phyloP scores from a whole-genome alignment of 257 asterid species.

The Solanum etuberosum region DNA sequence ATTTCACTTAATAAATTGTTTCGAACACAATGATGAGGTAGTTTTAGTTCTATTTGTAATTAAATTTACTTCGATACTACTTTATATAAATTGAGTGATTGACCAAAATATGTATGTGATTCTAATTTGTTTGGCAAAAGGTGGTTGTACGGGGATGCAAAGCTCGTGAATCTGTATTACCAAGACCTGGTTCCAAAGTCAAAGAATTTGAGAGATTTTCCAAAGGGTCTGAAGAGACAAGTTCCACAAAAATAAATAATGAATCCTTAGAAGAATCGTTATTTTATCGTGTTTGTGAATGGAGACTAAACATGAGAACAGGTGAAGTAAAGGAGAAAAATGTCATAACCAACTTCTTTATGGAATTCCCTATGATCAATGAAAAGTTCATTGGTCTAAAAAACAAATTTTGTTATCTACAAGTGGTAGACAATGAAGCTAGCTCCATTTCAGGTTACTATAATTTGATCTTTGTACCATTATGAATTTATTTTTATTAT shows the following conservation, averaged over 20 bases:
- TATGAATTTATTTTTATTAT: background rate
- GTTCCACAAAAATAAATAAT: background rate
- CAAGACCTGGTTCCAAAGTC: constrained; percentile 51
- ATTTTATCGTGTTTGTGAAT: constrained; percentile 37
- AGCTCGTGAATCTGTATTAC: constrained; percentile 42
- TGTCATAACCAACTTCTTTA: constrained; percentile 30
- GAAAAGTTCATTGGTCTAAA: constrained; percentile 22
- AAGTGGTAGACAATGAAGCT: constrained; percentile 21
- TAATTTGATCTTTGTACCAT: background rate
- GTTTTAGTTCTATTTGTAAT: background rate
- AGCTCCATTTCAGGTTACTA: constrained; percentile 40
- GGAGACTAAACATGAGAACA: constrained; percentile 47
- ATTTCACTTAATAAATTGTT: constrained; percentile 62
- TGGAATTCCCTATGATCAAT: constrained; percentile 64
- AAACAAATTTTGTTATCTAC: constrained; percentile 45
- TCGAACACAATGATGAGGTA: constrained; percentile 53
- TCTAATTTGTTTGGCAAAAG: constrained; percentile 9
- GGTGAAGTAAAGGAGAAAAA: constrained; percentile 40
- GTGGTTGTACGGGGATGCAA: constrained; percentile 44
- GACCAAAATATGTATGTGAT: background rate
- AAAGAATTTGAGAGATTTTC: constrained; percentile 50
- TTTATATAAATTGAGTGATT: background rate
- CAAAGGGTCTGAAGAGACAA: constrained; percentile 22
- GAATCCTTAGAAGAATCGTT: constrained; percentile 11
- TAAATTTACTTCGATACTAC: background rate